Evolutionary conservation across 192 early-diverging fungal species (phyloP).

Genomic region (Paraglomus occultum): DNA sequence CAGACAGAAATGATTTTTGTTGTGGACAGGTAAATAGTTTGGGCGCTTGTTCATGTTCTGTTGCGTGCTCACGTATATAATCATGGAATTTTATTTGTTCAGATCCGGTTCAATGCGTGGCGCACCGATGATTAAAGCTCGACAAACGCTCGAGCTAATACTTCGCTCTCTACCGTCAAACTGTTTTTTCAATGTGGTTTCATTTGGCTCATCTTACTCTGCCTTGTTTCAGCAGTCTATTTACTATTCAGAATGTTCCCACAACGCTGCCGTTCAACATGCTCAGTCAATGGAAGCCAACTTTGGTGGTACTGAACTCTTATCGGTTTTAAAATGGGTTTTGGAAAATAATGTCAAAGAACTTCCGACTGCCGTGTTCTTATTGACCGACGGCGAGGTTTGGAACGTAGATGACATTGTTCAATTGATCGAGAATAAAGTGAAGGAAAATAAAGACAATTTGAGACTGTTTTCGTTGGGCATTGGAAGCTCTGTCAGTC

Average conservation of each 20-base stretch:
- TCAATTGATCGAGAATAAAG: constrained; percentile 26
- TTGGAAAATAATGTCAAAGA: constrained; percentile 33
- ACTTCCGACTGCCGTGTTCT: constrained; percentile 42
- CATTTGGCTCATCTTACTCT: constrained; percentile 40
- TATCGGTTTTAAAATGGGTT: constrained; percentile 36
- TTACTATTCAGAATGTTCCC: constrained; percentile 35
- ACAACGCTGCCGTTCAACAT: constrained; percentile 37
- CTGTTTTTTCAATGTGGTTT: constrained; percentile 52
- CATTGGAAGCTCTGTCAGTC: constrained; percentile 46
- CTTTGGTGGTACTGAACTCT: too few relatives aligned
- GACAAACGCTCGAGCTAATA: too few relatives aligned
- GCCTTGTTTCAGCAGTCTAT: constrained; percentile 41
- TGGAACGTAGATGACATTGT: constrained; percentile 46
- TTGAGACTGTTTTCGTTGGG: constrained; percentile 51
- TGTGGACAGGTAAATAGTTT: constrained; percentile 42
- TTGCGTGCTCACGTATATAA: too few relatives aligned
- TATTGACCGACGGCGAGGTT: constrained; percentile 49
- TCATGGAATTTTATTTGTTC: too few relatives aligned
- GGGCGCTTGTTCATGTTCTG: too few relatives aligned
- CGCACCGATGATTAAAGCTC: too few relatives aligned
- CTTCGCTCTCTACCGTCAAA: too few relatives aligned
- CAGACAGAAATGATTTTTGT: constrained; percentile 44
- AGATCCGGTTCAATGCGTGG: too few relatives aligned
- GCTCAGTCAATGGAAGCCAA: constrained; percentile 38
- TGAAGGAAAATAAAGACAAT: constrained; percentile 5